Evolutionary conservation across 2,329 filamentous ascomycete species (phyloP).

Genomic region (Xylariaceae sp.): DNA sequence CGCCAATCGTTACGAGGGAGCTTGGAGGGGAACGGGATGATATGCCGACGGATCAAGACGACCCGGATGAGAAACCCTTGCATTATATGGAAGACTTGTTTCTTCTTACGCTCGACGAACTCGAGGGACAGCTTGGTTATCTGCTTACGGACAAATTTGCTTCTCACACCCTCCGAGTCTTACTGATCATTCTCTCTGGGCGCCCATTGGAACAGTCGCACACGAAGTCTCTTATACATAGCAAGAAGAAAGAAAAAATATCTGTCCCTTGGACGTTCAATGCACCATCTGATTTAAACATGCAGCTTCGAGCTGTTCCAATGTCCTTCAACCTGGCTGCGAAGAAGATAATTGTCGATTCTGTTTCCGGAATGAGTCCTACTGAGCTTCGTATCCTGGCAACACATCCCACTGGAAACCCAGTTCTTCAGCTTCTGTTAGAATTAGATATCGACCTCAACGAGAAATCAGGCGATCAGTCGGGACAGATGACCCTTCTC

Average conservation of each 20-base stretch:
- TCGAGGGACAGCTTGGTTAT: slow-evolving; percentile 82
- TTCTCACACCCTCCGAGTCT: slow-evolving; percentile 84
- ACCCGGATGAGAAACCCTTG: slow-evolving; percentile 51
- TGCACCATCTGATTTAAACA: slow-evolving; percentile 49
- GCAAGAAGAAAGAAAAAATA: slow-evolving; percentile 88
- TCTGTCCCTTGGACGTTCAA: slow-evolving; percentile 60
- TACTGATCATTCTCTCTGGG: slow-evolving; percentile 84
- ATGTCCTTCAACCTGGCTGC: slow-evolving; percentile 76
- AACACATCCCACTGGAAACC: slow-evolving; percentile 88
- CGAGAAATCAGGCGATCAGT: slow-evolving; percentile 62
- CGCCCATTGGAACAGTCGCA: slow-evolving; percentile 72
- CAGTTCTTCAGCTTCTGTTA: slow-evolving; percentile 86
- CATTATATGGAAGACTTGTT: slow-evolving; percentile 83
- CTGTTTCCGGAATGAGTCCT: slow-evolving; percentile 73
- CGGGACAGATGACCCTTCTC: slow-evolving; percentile 60
- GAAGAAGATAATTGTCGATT: slow-evolving; percentile 79
- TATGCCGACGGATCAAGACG: slow-evolving; percentile 43
- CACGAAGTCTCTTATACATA: slow-evolving; percentile 77
- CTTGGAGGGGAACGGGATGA: slow-evolving; percentile 55
- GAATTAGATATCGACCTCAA: slow-evolving; percentile 81
- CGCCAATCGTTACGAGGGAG: slow-evolving; percentile 77
- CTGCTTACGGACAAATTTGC: slow-evolving; percentile 87
- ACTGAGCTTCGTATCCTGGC: slow-evolving; percentile 82
- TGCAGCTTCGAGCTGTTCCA: slow-evolving; percentile 65
- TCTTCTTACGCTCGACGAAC: slow-evolving; percentile 78